phyloP scores from a whole-genome alignment of 1,284 basidiomycete genomes.

The Irpex rosettiformis region DNA sequence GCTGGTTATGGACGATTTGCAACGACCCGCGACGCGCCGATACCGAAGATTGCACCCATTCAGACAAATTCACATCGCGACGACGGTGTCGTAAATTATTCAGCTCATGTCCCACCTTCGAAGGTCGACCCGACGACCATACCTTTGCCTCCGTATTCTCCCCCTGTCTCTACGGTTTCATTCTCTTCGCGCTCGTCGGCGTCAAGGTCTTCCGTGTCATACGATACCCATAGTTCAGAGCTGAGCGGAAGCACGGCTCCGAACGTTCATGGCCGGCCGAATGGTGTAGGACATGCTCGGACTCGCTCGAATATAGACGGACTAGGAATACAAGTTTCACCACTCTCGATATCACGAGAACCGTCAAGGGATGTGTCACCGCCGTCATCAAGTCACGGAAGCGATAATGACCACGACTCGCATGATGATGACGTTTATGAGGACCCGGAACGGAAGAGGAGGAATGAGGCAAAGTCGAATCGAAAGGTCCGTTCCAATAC shows the following conservation, averaged over 20 bases:
- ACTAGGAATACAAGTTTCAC: constrained; percentile 17
- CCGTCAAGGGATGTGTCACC: constrained; percentile 13
- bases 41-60: constrained; percentile 18
- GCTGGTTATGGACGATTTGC: constrained; percentile 20
- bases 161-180: constrained; percentile 64
- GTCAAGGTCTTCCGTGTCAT: constrained; percentile 47
- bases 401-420: constrained; percentile 27
- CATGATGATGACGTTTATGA: constrained; percentile 25
- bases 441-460: constrained; percentile 52
- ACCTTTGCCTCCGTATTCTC: constrained; percentile 62
- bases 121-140: constrained; percentile 53
- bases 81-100: constrained; percentile 27
- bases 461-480: constrained; percentile 70
- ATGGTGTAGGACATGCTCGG: constrained; percentile 14
- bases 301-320: constrained; percentile 22
- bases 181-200: constrained; percentile 67
- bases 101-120: constrained; percentile 20
- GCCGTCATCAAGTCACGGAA: constrained; percentile 11
- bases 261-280: constrained; percentile 16
- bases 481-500: constrained; percentile 57
- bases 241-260: constrained; percentile 34
- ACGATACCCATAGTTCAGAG: constrained; percentile 30
- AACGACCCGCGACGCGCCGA: constrained; percentile 21
- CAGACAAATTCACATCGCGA: constrained; percentile 28
- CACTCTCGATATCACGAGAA: constrained; percentile 15